Conservation (phyloP, 2,329 filamentous ascomycete species). For the Albifimbria verrucaria region DNA sequence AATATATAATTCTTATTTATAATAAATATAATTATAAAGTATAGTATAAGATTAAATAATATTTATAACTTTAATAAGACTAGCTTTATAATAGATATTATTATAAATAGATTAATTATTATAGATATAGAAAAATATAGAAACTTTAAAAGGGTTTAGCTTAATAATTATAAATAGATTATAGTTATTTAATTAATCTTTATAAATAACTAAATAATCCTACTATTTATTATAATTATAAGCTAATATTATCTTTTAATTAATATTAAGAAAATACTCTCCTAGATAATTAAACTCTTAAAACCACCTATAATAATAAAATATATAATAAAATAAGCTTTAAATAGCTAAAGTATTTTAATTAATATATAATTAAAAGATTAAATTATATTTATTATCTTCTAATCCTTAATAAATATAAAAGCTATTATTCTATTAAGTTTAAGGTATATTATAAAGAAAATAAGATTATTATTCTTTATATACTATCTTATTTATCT, state of each 20-base stretch:
- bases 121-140: conserved; percentile 1
- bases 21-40: conserved; percentile 9
- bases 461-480: conserved; percentile 1
- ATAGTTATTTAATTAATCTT: background rate
- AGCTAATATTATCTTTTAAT: background rate
- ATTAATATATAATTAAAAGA: background rate
- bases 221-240: background rate
- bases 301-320: conserved; percentile 3
- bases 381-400: background rate
- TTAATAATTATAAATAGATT: background rate
- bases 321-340: conserved; percentile 1
- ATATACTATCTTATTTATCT: background rate
- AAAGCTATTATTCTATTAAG: background rate
- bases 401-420: conserved; percentile 8
- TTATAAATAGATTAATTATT: conserved; percentile 4
- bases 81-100: conserved; percentile 13
- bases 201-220: background rate
- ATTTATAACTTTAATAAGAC: conserved; percentile 18
- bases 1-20: conserved; percentile 9
- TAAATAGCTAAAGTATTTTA: conserved; percentile 4
- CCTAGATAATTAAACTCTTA: background rate
- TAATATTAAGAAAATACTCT: background rate
- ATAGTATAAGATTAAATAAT: conserved; percentile 12
- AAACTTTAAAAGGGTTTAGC: background rate
- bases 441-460: background rate